Evolutionary conservation across 2,329 filamentous ascomycete genomes (phyloP).

Genomic region (Alternaria panax): DNA sequence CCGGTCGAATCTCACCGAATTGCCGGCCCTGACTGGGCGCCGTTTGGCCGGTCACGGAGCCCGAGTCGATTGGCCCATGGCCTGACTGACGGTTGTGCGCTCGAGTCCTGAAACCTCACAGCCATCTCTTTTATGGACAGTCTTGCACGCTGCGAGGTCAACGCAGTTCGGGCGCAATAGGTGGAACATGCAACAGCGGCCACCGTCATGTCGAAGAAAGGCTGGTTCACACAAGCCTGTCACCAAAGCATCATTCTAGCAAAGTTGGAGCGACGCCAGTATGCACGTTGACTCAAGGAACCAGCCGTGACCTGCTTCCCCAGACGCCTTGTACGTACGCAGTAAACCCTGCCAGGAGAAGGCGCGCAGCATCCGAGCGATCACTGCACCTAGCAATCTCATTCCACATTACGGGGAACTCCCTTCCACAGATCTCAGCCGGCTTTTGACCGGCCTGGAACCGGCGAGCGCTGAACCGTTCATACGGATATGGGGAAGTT

Average conservation of each 20-base stretch:
- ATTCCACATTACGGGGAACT: slow-evolving; percentile 13
- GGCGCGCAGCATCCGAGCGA: background rate
- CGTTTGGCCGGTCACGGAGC: slow-evolving; percentile 7
- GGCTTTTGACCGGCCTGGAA: slow-evolving; percentile 1
- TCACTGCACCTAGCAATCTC: slow-evolving; percentile 10
- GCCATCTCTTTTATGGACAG: background rate
- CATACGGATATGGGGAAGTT: slow-evolving; percentile 9
- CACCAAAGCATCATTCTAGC: background rate
- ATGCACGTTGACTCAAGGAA: slow-evolving; percentile 5
- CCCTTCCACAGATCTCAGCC: background rate
- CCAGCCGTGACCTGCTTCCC: slow-evolving; percentile 6
- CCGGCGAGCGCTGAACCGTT: slow-evolving; percentile 11
- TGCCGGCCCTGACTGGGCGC: slow-evolving; percentile 8
- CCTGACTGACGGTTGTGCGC: background rate
- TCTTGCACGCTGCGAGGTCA: background rate
- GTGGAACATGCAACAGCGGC: slow-evolving; percentile 1
- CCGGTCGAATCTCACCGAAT: slow-evolving; percentile 14
- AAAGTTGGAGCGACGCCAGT: slow-evolving; percentile 1
- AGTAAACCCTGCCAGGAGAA: background rate
- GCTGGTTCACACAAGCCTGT: background rate
- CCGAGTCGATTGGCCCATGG: background rate
- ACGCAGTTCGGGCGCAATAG: background rate
- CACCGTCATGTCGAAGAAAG: background rate
- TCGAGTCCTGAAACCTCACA: slow-evolving; percentile 8
- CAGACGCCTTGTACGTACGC: slow-evolving; percentile 4